phyloP scores from a whole-genome alignment of 371 early-diverging fungal genomes.

The Rhizopus delemar region DNA sequence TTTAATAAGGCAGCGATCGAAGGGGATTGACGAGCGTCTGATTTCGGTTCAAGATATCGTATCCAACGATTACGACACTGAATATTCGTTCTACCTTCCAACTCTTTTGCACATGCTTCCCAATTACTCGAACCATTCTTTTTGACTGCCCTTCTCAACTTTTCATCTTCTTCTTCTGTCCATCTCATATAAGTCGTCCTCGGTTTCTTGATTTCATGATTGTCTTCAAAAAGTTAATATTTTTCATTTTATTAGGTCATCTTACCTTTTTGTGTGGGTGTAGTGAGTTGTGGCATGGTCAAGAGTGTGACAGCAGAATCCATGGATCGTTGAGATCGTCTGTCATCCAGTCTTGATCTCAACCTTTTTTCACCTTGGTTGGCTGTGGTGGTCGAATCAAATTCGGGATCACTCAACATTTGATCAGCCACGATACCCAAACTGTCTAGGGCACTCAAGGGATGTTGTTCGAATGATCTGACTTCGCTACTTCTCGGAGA shows the following conservation, averaged over 20 bases:
- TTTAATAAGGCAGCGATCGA: constrained; percentile 49
- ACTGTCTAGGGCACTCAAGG: constrained; percentile 32
- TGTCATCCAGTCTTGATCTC: constrained; percentile 22
- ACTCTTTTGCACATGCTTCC: constrained; percentile 39
- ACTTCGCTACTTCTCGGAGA: constrained; percentile 44
- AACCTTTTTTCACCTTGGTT: constrained; percentile 14
- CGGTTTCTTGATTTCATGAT: constrained; percentile 34
- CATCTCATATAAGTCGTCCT: constrained; percentile 46
- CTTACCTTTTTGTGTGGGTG: constrained; percentile 9
- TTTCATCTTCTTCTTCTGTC: constrained; percentile 40
- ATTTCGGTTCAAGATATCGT: constrained; percentile 16
- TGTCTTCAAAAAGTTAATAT: too few relatives aligned
- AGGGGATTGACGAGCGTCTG: constrained; percentile 47
- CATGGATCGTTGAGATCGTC: constrained; percentile 49
- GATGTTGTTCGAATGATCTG: constrained; percentile 19
- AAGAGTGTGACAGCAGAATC: constrained; percentile 50
- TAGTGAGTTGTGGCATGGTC: constrained; percentile 38
- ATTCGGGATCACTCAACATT: constrained; percentile 38
- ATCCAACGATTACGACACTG: constrained; percentile 57
- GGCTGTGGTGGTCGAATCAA: constrained; percentile 5
- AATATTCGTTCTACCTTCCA: constrained; percentile 37
- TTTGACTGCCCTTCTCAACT: constrained; percentile 33
- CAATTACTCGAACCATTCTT: constrained; percentile 43
- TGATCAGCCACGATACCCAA: constrained; percentile 42
- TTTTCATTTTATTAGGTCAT: too few relatives aligned